These are phyloP conservation scores for Toxoplasma gondii DNA, from an alignment of 169 alveolate genomes.

Conservation along the genomic window DNA sequence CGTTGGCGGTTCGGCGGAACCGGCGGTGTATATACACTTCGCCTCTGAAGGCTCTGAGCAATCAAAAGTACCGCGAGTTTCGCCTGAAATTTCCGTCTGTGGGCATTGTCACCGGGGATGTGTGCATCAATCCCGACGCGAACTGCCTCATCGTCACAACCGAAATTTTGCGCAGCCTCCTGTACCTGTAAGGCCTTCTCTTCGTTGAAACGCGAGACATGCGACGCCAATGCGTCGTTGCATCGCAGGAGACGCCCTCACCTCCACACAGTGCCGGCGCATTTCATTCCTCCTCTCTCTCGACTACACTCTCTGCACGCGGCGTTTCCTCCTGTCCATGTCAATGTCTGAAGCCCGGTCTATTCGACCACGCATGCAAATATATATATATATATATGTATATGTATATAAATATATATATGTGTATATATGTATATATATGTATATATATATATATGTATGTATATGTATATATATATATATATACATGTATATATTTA, in stretches of 20 bases:
- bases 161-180: constrained; percentile 87
- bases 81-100: constrained; percentile 85
- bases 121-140: constrained; percentile 93
- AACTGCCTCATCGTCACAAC: constrained; percentile 98
- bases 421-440: too few species aligned
- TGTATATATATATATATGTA: too few species aligned
- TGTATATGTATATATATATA: too few species aligned
- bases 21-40: constrained; percentile 97
- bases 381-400: too few species aligned
- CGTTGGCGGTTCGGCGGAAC: constrained; percentile 89
- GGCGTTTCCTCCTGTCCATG: too few species aligned
- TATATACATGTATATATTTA: not conserved
- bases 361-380: too few species aligned
- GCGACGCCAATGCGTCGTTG: not conserved
- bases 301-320: too few species aligned
- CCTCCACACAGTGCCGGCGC: constrained; percentile 95
- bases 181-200: constrained; percentile 24
- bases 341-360: too few species aligned
- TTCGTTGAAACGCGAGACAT: not conserved
- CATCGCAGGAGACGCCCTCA: constrained; percentile 89
- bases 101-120: constrained; percentile 99
- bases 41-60: constrained; percentile 98
- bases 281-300: constrained; percentile 74
- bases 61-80: constrained; percentile 96
- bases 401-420: too few species aligned